Conservation (phyloP, 2,329 filamentous ascomycete genomes). For the Pseudodiploospora longispora region DNA sequence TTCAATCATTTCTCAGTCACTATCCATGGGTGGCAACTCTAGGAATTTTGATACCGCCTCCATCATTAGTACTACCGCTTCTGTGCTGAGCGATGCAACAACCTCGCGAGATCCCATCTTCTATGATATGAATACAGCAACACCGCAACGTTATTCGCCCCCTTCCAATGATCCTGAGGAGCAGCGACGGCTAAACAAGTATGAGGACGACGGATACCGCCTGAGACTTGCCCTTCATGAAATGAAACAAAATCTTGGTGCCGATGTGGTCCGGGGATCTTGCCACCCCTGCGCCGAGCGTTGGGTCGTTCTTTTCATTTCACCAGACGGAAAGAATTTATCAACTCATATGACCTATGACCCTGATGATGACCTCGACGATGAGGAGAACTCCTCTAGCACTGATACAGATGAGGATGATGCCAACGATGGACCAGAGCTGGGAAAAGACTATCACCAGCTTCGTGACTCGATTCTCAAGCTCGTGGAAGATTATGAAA, state of each 20-base stretch:
- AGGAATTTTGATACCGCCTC: slow-evolving; percentile 57
- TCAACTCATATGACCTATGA: slow-evolving; percentile 67
- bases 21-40: slow-evolving; percentile 47
- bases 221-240: slow-evolving; percentile 62
- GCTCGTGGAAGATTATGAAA: slow-evolving; percentile 75
- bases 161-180: slow-evolving; percentile 37
- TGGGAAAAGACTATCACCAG: slow-evolving; percentile 74
- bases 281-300: slow-evolving; percentile 75
- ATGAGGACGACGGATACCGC: slow-evolving; percentile 57
- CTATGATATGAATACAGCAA: slow-evolving; percentile 44
- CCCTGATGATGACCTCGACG: slow-evolving; percentile 55
- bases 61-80: slow-evolving; percentile 63
- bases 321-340: slow-evolving; percentile 60
- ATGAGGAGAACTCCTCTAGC: slow-evolving; percentile 55
- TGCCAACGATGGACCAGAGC: slow-evolving; percentile 49
- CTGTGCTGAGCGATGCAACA: slow-evolving; percentile 60
- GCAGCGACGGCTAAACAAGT: slow-evolving; percentile 39
- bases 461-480: slow-evolving; percentile 73
- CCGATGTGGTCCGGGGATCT: slow-evolving; percentile 55
- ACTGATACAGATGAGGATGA: slow-evolving; percentile 56
- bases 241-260: slow-evolving; percentile 58
- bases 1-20: slow-evolving; percentile 59
- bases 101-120: slow-evolving; percentile 57
- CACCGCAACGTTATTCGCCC: slow-evolving; percentile 48
- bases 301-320: slow-evolving; percentile 77